Base-by-base conservation (phyloP, 768 basidiomycete genomes). In the Lactarius hatsudake region DNA sequence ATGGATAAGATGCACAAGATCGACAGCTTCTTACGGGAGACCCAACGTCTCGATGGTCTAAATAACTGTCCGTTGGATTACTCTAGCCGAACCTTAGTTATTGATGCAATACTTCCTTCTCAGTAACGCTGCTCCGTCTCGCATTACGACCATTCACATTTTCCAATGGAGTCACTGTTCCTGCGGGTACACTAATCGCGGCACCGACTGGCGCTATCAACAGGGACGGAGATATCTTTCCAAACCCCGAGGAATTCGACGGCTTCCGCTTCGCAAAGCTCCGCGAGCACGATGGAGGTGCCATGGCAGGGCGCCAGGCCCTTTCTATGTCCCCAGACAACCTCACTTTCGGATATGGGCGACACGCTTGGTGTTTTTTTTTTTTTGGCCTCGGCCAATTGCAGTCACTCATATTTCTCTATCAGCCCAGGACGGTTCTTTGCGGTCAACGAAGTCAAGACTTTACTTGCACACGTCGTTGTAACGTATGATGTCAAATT, bases 221-320 rank as follows among this genome's bases (percentile, higher is more conserved):
- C 66, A 73, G 74, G 20, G 80, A 84, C 65, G 75, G 74, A 20
- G 74, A 73, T 20, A 72, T 76, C 26, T 87, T 85, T 69, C 65
- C 74, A n/a, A 76, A 82, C 61, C 74, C 85, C 0, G 70, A 75
- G 9, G 61, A 34, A 51, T 83, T 84, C 53, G 75, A 81, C 34
- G 76, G 80, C 1, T 80, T 79, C 63, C 75, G 82, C 18, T 84
- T 83, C 70, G 67, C 75, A 28, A 64, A 75, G n/a, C 68, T 71
- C 62, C 70, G 66, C 23, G 73, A 73, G 38, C 59, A 62, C 18
- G 73, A 74, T 20, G 74, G 34, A 66, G 48, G 10, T 43, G 17
- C 6, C 8, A 7, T n/a, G 28, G 6, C 13, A 34, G 74, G 67
- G 62, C 71, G 75, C 32, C 76, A 76, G 59, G 62, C 72, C 17